Evolutionary conservation across 2,329 filamentous ascomycete genomes (phyloP).

Genomic region (Bipolaris cookei): DNA sequence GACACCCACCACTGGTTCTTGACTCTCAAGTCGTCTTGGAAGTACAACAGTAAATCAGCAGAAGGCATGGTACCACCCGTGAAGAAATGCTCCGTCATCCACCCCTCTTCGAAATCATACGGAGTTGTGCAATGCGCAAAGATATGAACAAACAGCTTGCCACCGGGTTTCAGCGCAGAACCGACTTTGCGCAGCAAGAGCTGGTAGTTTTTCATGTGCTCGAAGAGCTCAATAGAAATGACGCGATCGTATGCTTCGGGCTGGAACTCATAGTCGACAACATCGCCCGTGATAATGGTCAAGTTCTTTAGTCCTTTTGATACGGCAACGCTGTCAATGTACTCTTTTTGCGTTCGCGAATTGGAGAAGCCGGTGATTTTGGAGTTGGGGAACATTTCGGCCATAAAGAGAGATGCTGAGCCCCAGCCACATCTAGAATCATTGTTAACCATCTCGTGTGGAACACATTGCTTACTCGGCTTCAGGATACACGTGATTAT

Average conservation of each 20-base stretch:
- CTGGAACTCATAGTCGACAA: conserved; percentile 70
- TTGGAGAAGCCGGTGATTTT: conserved; percentile 72
- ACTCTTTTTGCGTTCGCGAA: conserved; percentile 70
- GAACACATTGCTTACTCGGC: not conserved
- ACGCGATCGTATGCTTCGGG: conserved; percentile 66
- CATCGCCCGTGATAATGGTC: conserved; percentile 69
- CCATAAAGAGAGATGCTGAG: conserved; percentile 68
- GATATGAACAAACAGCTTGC: conserved; percentile 73
- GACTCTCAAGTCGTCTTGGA: conserved; percentile 67
- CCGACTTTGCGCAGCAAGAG: conserved; percentile 68
- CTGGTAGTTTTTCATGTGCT: conserved; percentile 80
- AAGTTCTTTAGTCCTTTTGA: conserved; percentile 66
- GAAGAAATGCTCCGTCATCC: conserved; percentile 78
- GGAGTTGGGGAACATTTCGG: conserved; percentile 67
- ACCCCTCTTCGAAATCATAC: conserved; percentile 74
- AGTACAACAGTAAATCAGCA: conserved; percentile 70
- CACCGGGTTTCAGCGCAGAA: conserved; percentile 64
- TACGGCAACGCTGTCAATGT: conserved; percentile 67
- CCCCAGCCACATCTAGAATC: conserved; percentile 71
- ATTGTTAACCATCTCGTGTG: conserved; percentile 2
- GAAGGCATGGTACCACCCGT: conserved; percentile 75
- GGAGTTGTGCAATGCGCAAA: conserved; percentile 69
- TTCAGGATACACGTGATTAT: conserved; percentile 2
- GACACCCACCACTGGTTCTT: conserved; percentile 74
- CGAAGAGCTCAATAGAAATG: conserved; percentile 73